A percentile compares a stretch with the other conserved stretches of the same genome.
Conservation (phyloP, 306 rosid genomes). For the Canavalia ensiformis region DNA sequence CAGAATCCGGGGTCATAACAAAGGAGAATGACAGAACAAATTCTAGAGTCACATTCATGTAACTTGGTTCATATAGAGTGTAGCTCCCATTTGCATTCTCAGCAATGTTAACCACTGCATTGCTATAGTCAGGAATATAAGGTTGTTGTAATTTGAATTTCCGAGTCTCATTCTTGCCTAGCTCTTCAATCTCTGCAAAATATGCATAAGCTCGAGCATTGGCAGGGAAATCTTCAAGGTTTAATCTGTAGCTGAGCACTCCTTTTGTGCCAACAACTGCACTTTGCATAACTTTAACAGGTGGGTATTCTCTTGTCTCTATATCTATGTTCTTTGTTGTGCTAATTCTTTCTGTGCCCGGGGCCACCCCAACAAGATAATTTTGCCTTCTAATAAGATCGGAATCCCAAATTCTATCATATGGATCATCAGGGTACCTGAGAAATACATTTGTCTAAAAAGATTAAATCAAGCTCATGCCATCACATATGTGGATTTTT, state of each 20-base stretch:
- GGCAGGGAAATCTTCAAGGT: conserved; percentile 77
- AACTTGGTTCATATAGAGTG: conserved; percentile 89
- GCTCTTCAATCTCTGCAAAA: conserved; percentile 75
- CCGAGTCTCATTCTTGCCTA: conserved; percentile 63
- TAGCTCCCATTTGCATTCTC: conserved; percentile 86
- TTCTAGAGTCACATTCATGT: conserved; percentile 81
- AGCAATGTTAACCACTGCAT: conserved; percentile 84
- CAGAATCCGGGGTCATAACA: conserved; percentile 72
- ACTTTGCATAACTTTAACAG: conserved; percentile 82
- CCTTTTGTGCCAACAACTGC: conserved; percentile 79
- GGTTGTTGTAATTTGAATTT: conserved; percentile 75
- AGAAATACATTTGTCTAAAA: conserved; percentile 2
- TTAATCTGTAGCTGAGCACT: conserved; percentile 71
- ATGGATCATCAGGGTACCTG: conserved; percentile 94
- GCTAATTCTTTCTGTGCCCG: conserved; percentile 79
- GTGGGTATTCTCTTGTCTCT: conserved; percentile 75
- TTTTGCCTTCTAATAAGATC: conserved; percentile 88
- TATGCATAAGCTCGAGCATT: conserved; percentile 81
- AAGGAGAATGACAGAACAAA: conserved; percentile 85
- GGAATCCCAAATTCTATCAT: conserved; percentile 92
- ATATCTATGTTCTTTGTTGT: conserved; percentile 62
- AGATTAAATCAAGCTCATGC: neutral
- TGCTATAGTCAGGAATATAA: conserved; percentile 60
- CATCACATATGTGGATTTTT: neutral
- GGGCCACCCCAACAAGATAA: conserved; percentile 81